Percentiles rank a stretch among this genome's conserved stretches.
phyloP scores from a whole-genome alignment of 2,329 filamentous ascomycete species.

The Ceratocystiopsis minuta region DNA sequence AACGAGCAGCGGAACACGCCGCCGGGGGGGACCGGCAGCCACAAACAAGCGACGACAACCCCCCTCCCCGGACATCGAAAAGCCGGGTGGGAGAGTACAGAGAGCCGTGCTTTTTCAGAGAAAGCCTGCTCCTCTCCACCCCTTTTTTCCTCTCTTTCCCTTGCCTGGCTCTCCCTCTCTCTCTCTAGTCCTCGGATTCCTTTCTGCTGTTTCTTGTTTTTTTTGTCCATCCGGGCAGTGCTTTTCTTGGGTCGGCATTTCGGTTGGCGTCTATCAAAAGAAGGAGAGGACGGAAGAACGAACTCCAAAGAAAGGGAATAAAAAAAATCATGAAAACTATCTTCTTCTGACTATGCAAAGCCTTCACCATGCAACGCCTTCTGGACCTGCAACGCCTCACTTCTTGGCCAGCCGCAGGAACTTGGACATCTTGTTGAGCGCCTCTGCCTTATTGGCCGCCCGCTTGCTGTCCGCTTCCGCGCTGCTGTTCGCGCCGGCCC shows the following conservation, averaged over 20 bases:
- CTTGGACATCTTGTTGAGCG: conserved; percentile 14
- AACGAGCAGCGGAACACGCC: no score
- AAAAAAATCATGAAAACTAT: neutral
- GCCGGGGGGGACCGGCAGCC: no score
- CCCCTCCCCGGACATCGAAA: no score
- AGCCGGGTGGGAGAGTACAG: no score
- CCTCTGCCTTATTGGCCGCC: conserved; percentile 15
- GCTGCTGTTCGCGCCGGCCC: conserved; percentile 8
- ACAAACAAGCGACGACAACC: no score
- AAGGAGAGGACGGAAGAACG: neutral
- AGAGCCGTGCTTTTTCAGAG: no score
- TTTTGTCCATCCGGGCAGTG: conserved; percentile 1
- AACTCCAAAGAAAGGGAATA: neutral
- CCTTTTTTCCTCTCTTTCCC: neutral
- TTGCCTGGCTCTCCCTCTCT: neutral
- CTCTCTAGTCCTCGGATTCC: no score
- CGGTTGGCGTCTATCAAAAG: conserved; percentile 8
- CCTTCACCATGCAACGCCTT: neutral
- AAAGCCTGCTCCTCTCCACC: no score
- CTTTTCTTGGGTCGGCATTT: conserved; percentile 9
- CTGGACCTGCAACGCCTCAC: neutral
- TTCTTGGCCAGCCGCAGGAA: conserved; percentile 10
- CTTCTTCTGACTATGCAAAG: no score
- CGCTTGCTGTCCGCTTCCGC: conserved; percentile 10
- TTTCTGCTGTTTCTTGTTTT: neutral